Conservation (phyloP, 2,329 filamentous ascomycete species). For the Paradendryphiella salina region DNA sequence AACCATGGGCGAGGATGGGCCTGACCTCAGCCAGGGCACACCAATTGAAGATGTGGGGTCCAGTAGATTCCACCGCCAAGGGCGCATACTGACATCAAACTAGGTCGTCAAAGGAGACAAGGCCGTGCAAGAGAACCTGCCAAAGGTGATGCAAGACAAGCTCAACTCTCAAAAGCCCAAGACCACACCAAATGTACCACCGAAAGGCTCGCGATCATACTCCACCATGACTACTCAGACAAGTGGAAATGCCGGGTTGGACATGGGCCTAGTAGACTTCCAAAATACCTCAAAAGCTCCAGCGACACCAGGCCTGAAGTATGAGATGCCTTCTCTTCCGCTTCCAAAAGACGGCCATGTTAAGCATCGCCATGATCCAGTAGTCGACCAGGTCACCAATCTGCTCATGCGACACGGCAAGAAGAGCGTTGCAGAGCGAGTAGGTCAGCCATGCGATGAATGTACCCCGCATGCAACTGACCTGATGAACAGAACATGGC, state of each 20-base stretch:
- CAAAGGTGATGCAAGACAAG: conserved; percentile 67
- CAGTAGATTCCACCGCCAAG: background rate
- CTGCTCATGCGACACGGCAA: conserved; percentile 91
- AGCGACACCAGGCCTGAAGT: conserved; percentile 67
- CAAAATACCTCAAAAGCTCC: conserved; percentile 23
- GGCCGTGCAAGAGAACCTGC: conserved; percentile 63
- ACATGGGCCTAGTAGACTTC: conserved; percentile 41
- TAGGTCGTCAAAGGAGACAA: conserved; percentile 67
- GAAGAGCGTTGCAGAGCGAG: conserved; percentile 84
- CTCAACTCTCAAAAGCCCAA: conserved; percentile 53
- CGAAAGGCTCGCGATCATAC: conserved; percentile 57
- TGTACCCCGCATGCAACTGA: background rate
- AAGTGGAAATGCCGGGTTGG: conserved; percentile 17
- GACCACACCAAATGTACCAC: conserved; percentile 41
- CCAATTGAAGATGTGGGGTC: conserved; percentile 64
- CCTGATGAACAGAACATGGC: conserved; percentile 70
- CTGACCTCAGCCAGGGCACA: conserved; percentile 67
- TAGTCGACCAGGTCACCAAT: conserved; percentile 85
- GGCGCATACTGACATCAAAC: conserved; percentile 15
- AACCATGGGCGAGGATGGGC: conserved; percentile 60
- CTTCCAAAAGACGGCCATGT: conserved; percentile 66
- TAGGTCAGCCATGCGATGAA: conserved; percentile 51
- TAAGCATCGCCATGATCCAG: conserved; percentile 81
- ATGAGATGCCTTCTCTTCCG: conserved; percentile 69
- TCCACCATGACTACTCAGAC: conserved; percentile 53